phyloP scores from a whole-genome alignment of 202 grass and related monocot genomes.

The Carex arenaria region DNA sequence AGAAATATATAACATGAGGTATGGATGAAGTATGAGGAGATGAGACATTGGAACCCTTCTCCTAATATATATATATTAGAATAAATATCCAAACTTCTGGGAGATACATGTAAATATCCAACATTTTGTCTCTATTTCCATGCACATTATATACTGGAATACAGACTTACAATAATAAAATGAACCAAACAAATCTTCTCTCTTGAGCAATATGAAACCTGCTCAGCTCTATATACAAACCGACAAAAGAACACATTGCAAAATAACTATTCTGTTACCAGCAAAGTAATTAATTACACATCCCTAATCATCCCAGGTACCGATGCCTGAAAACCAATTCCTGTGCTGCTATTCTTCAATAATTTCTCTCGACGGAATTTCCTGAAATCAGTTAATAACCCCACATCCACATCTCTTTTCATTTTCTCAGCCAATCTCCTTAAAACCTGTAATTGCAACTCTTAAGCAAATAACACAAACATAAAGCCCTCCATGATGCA shows the following conservation, averaged over 20 bases:
- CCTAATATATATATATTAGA: no score
- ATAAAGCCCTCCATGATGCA: background rate
- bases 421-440: conserved; percentile 51
- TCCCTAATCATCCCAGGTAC: conserved; percentile 2
- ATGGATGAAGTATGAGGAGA: no score
- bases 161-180: conserved; percentile 10
- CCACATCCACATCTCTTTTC: conserved; percentile 63
- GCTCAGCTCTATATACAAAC: background rate
- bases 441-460: conserved; percentile 41
- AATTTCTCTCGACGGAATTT: conserved; percentile 47
- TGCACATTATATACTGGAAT: background rate
- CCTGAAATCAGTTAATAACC: conserved; percentile 53
- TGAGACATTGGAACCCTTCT: no score
- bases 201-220: background rate
- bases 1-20: no score
- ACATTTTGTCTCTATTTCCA: background rate
- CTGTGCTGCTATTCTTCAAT: background rate
- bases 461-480: conserved; percentile 9
- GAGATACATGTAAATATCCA: background rate
- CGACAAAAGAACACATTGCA: background rate
- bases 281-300: background rate
- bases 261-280: background rate
- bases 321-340: background rate
- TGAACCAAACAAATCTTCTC: background rate
- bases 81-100: background rate